phyloP scores from a whole-genome alignment of 2,329 filamentous ascomycete genomes.

The Byssoonygena ceratinophila region DNA sequence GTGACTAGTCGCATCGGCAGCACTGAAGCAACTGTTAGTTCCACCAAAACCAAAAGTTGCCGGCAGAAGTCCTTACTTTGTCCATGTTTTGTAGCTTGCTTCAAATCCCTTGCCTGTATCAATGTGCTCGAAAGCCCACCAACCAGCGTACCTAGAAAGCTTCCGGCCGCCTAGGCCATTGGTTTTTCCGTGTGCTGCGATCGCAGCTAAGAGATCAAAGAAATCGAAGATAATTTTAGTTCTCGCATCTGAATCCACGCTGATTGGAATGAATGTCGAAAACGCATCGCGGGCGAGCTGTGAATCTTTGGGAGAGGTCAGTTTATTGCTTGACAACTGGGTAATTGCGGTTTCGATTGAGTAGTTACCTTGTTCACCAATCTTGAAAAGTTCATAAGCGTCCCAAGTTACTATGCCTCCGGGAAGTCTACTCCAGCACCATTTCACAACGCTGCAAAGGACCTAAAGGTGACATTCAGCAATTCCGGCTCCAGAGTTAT shows the following conservation, averaged over 20 bases:
- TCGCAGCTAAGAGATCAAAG: slow-evolving; percentile 82
- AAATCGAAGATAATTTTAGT: slow-evolving; percentile 90
- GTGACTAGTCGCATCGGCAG: slow-evolving; percentile 91
- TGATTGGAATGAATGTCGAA: slow-evolving; percentile 89
- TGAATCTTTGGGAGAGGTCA: slow-evolving; percentile 56
- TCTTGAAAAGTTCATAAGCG: slow-evolving; percentile 88
- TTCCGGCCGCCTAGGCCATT: slow-evolving; percentile 92
- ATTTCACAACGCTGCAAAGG: slow-evolving; percentile 86
- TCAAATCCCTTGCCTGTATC: slow-evolving; percentile 88
- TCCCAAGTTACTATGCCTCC: slow-evolving; percentile 95
- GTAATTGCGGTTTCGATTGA: slow-evolving; percentile 19
- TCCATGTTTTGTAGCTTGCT: slow-evolving; percentile 82
- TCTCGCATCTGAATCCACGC: slow-evolving; percentile 74
- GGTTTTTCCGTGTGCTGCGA: slow-evolving; percentile 83
- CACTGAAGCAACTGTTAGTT: slow-evolving; percentile 41
- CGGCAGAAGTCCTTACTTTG: slow-evolving; percentile 47
- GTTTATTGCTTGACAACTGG: slow-evolving; percentile 1
- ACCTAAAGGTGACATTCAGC: slow-evolving; percentile 46
- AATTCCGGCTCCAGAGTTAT: slow-evolving; percentile 3
- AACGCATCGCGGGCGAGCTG: slow-evolving; percentile 87
- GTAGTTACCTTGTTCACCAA: slow-evolving; percentile 80
- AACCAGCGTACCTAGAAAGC: slow-evolving; percentile 86
- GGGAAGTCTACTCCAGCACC: slow-evolving; percentile 91
- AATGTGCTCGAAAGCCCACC: slow-evolving; percentile 94
- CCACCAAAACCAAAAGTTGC: slow-evolving; percentile 8